A percentile compares a stretch with the other conserved stretches of the same genome.
Conservation (phyloP, 1,139 yeast species). For the Hansenula sp. region DNA sequence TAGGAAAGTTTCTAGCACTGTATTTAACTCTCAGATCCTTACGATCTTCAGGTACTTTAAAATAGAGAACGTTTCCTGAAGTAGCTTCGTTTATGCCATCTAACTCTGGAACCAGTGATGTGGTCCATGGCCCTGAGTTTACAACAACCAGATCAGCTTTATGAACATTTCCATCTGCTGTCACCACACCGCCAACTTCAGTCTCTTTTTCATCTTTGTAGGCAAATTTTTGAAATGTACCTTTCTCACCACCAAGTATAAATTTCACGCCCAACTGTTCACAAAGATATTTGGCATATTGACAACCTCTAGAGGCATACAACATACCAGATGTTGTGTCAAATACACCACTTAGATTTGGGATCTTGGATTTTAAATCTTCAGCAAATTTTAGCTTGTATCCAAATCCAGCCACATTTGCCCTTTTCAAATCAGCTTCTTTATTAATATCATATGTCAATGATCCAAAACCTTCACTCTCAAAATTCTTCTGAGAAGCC, state of each 20-base stretch:
- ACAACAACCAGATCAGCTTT: constrained; percentile 28
- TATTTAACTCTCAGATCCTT: constrained; percentile 24
- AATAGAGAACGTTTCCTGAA: constrained; percentile 25
- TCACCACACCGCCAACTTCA: constrained; percentile 24
- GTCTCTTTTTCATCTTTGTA: constrained; percentile 11
- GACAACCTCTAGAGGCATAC: constrained; percentile 31
- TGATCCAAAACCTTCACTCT: constrained; percentile 23
- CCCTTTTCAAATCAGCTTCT: constrained; percentile 25
- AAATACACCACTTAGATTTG: constrained; percentile 24
- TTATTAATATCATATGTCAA: constrained; percentile 28
- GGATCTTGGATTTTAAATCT: constrained; percentile 10
- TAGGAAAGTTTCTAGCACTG: constrained; percentile 19
- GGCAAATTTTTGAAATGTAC: constrained; percentile 21
- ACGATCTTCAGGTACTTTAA: constrained; percentile 22
- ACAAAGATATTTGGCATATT: constrained; percentile 24
- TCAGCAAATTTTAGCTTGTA: constrained; percentile 18
- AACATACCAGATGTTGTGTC: constrained; percentile 33
- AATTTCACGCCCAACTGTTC: constrained; percentile 29
- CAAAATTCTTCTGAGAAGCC: constrained; percentile 22
- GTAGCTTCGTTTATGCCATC: constrained; percentile 28
- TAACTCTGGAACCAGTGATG: constrained; percentile 28
- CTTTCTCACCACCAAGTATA: constrained; percentile 23
- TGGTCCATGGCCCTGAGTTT: constrained; percentile 38
- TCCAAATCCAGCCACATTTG: constrained; percentile 25
- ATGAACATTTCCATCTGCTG: constrained; percentile 26